Percentiles rank a stretch among this genome's conserved stretches.
phyloP scores from a whole-genome alignment of 257 asterid species.

The Ajuga chamaepitys region DNA sequence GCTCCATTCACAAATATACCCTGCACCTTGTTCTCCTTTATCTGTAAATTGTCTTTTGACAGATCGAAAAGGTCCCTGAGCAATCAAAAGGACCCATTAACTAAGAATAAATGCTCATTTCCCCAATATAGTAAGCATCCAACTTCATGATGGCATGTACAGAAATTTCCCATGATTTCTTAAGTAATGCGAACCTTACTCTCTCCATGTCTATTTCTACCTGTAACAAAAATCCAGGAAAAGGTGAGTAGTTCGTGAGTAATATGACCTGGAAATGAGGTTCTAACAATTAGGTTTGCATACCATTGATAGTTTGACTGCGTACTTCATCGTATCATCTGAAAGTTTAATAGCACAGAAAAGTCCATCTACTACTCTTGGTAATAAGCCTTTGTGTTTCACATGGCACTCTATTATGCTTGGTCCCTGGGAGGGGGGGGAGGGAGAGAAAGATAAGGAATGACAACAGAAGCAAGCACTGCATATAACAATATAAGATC shows the following conservation, averaged over 20 bases:
- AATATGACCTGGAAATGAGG: conserved; percentile 10
- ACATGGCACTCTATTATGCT: conserved; percentile 39
- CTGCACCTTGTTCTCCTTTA: conserved; percentile 64
- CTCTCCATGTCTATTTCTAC: conserved; percentile 87
- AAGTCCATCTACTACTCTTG: conserved; percentile 68
- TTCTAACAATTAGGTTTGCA: neutral
- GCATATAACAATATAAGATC: neutral
- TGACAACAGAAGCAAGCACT: conserved; percentile 5
- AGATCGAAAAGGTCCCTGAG: conserved; percentile 81
- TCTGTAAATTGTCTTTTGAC: conserved; percentile 67
- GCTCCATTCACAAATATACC: conserved; percentile 65
- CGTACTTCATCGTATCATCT: conserved; percentile 32
- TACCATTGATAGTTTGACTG: conserved; percentile 75
- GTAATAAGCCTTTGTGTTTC: conserved; percentile 55
- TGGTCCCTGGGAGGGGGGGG: conserved; percentile 86
- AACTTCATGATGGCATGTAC: conserved; percentile 5
- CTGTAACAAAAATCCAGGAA: conserved; percentile 33
- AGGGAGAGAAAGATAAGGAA: neutral
- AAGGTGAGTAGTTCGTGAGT: neutral
- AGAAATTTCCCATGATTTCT: conserved; percentile 15
- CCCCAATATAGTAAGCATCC: conserved; percentile 8
- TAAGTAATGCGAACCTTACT: conserved; percentile 55
- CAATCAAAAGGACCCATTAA: conserved; percentile 19
- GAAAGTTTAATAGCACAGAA: conserved; percentile 39
- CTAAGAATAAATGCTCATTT: conserved; percentile 13